Evolutionary conservation across 2,329 filamentous ascomycete genomes (phyloP).

Genomic region (Curvularia sp.): DNA sequence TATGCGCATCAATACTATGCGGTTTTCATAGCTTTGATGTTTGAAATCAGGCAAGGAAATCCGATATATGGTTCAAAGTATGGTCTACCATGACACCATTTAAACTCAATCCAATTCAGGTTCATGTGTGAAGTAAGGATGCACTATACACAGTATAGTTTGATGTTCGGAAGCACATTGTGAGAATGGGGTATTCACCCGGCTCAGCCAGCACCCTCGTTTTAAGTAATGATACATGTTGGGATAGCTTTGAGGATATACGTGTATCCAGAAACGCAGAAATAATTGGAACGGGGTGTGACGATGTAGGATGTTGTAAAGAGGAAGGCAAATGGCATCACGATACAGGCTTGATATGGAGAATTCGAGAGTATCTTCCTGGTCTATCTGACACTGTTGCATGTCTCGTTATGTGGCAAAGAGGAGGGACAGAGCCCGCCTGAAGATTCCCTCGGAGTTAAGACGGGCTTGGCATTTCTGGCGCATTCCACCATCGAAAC

Average conservation of each 20-base stretch:
- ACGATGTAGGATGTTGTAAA: too few species aligned
- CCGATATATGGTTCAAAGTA: neutral
- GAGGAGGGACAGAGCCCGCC: neutral
- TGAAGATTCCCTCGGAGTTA: constrained; percentile 14
- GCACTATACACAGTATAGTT: neutral
- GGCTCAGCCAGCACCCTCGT: too few species aligned
- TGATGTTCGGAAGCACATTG: neutral
- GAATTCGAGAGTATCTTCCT: neutral
- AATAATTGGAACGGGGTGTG: neutral
- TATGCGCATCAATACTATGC: neutral
- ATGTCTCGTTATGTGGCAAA: neutral
- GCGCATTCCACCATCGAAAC: constrained; percentile 27
- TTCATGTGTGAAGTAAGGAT: neutral
- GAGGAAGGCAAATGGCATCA: neutral
- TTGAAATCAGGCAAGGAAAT: neutral
- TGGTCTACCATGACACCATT: neutral
- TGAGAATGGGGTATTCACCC: too few species aligned
- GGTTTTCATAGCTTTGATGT: neutral
- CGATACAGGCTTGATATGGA: neutral
- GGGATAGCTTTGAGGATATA: neutral
- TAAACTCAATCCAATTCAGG: neutral
- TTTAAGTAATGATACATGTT: neutral
- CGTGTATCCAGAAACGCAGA: neutral
- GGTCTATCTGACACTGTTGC: neutral
- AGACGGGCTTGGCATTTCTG: constrained; percentile 30